Percentiles rank a stretch among this genome's conserved stretches.
These are phyloP conservation scores for Hypomyces perniciosus DNA, from an alignment of 2,329 filamentous ascomycete species.

Conservation along the genomic window DNA sequence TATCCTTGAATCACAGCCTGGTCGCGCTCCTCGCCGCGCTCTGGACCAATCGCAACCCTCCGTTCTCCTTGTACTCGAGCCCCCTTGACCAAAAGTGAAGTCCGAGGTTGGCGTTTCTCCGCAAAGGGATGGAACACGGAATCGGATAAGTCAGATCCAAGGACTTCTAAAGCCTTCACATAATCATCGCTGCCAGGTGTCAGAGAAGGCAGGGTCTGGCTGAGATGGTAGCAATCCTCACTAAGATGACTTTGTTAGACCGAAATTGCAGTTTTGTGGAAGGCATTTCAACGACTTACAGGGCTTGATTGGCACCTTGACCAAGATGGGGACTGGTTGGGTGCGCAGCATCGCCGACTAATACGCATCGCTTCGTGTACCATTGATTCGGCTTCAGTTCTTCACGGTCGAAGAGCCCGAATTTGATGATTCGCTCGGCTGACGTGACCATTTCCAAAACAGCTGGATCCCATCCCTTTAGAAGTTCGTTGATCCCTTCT, in stretches of 20 bases:
- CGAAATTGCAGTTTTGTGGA: background rate
- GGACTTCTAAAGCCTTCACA: background rate
- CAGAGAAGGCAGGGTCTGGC: slow-evolving; percentile 6
- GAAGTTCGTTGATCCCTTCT: slow-evolving; percentile 12
- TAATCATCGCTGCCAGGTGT: slow-evolving; percentile 3
- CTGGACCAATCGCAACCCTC: slow-evolving; percentile 15
- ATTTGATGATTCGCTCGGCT: slow-evolving; percentile 21
- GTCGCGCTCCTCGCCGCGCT: slow-evolving; percentile 12
- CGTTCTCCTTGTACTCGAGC: slow-evolving; percentile 16
- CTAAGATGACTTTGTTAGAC: background rate
- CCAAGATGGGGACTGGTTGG: slow-evolving; percentile 22
- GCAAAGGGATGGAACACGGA: slow-evolving; percentile 13
- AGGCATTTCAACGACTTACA: slow-evolving; percentile 7
- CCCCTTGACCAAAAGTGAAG: slow-evolving; percentile 18
- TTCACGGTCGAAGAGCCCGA: slow-evolving; percentile 21
- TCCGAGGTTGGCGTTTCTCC: slow-evolving; percentile 18
- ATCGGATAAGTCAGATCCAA: slow-evolving; percentile 5
- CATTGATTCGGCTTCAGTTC: slow-evolving; percentile 18
- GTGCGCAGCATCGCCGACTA: slow-evolving; percentile 21
- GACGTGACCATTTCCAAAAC: slow-evolving; percentile 16
- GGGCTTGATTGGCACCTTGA: slow-evolving; percentile 21
- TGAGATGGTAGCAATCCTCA: slow-evolving; percentile 15
- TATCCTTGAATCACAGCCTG: slow-evolving; percentile 2
- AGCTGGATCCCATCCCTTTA: slow-evolving; percentile 16
- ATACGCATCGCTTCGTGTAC: slow-evolving; percentile 18